These are phyloP conservation scores for Pseudopithomyces maydicus DNA, from an alignment of 2,329 filamentous ascomycete species.

Conservation along the genomic window DNA sequence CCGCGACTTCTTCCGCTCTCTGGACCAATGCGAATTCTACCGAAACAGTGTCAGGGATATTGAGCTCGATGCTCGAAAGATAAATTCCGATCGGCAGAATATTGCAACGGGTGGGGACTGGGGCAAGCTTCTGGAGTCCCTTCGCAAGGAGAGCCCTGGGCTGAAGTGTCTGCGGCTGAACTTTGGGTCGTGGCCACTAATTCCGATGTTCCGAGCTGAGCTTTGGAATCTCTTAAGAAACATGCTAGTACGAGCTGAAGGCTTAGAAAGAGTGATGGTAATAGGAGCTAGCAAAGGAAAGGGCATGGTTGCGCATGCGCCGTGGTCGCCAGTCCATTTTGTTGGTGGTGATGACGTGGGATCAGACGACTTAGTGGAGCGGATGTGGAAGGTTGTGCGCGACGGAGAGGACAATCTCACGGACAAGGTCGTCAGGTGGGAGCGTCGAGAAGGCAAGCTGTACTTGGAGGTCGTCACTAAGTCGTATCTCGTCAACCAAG, in stretches of 20 bases:
- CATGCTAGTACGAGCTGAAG: conserved; percentile 32
- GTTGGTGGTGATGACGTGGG: conserved; percentile 44
- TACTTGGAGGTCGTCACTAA: conserved; percentile 37
- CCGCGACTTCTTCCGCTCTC: conserved; percentile 32
- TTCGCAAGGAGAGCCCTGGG: conserved; percentile 33
- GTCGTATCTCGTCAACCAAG: conserved; percentile 21
- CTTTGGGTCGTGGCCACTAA: conserved; percentile 40
- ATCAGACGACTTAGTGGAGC: conserved; percentile 37
- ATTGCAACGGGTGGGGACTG: conserved; percentile 28
- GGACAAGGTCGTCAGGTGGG: conserved; percentile 42
- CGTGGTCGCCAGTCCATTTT: conserved; percentile 45
- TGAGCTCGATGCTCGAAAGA: conserved; percentile 43
- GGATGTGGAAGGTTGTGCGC: conserved; percentile 37
- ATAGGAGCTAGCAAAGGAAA: conserved; percentile 38
- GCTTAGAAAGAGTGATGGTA: conserved; percentile 39
- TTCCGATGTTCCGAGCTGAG: conserved; percentile 32
- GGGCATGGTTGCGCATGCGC: conserved; percentile 35
- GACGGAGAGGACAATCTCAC: conserved; percentile 14
- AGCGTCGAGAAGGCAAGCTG: conserved; percentile 29
- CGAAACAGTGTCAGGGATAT: conserved; percentile 34
- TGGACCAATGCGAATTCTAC: conserved; percentile 23
- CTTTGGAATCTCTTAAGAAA: conserved; percentile 40
- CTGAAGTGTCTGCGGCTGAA: conserved; percentile 42
- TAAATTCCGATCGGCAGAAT: conserved; percentile 28
- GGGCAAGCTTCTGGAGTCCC: conserved; percentile 23